Conservation (phyloP, 768 basidiomycete species). For the Boletus rufocinnamomeus region DNA sequence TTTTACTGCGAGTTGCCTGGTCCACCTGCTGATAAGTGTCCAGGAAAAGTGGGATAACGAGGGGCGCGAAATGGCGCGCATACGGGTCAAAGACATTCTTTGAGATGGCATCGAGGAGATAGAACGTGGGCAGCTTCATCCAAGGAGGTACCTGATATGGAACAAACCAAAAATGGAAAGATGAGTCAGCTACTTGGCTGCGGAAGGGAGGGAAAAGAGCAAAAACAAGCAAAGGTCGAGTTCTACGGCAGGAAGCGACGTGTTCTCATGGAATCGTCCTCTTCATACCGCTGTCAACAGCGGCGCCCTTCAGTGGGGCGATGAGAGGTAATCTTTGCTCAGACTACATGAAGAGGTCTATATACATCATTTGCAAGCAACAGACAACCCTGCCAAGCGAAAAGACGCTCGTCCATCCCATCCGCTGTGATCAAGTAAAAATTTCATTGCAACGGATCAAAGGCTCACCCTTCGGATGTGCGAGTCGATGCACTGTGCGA, state of each 20-base stretch:
- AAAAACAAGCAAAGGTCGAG: slow-evolving; percentile 36
- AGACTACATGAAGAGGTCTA: slow-evolving; percentile 44
- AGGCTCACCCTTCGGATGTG: slow-evolving; percentile 88
- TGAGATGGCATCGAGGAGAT: slow-evolving; percentile 93
- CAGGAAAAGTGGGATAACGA: slow-evolving; percentile 83
- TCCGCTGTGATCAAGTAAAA: slow-evolving; percentile 32
- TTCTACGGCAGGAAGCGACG: slow-evolving; percentile 26
- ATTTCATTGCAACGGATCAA: slow-evolving; percentile 21
- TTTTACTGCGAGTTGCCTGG: slow-evolving; percentile 80
- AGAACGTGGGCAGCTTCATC: slow-evolving; percentile 93
- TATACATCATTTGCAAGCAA: slow-evolving; percentile 45
- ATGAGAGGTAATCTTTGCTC: slow-evolving; percentile 44
- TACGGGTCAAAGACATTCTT: slow-evolving; percentile 97
- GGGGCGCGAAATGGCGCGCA: slow-evolving; percentile 77
- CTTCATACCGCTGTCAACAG: slow-evolving; percentile 36
- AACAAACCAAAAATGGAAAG: slow-evolving; percentile 34
- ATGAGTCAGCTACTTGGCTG: slow-evolving; percentile 65
- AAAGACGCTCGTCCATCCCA: slow-evolving; percentile 28
- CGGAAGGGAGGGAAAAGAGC: slow-evolving; percentile 15
- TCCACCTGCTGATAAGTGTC: slow-evolving; percentile 89
- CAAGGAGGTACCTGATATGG: slow-evolving; percentile 74
- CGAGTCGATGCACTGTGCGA: slow-evolving; percentile 78
- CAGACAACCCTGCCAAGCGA: slow-evolving; percentile 24
- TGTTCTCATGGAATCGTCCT: slow-evolving; percentile 42
- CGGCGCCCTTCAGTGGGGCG: slow-evolving; percentile 36